These are phyloP conservation scores for Rhodocollybia butyracea DNA, from an alignment of 768 basidiomycete species.

Conservation along the genomic window DNA sequence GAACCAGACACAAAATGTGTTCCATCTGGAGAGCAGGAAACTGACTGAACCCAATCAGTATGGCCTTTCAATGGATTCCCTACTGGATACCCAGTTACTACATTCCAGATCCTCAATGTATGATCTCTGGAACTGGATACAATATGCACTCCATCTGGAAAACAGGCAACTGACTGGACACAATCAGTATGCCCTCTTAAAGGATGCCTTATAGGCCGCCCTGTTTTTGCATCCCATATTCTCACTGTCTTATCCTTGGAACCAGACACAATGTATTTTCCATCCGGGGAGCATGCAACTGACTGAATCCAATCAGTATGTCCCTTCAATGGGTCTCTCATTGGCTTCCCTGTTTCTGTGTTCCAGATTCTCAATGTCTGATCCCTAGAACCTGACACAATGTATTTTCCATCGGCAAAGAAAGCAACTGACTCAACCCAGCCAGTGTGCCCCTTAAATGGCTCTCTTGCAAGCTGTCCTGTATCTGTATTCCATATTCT, in stretches of 20 bases:
- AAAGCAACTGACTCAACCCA: too few species aligned
- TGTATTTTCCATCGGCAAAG: too few species aligned
- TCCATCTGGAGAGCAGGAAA: constrained; percentile 21
- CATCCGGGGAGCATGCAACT: too few species aligned
- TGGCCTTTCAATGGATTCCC: constrained; percentile 12
- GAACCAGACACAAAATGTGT: constrained; percentile 20
- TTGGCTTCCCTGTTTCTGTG: constrained; percentile 9
- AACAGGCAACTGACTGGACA: background rate
- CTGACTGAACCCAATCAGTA: constrained; percentile 14
- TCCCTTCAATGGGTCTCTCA: constrained; percentile 13
- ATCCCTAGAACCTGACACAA: too few species aligned
- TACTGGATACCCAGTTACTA: constrained; percentile 10
- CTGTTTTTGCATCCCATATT: constrained; percentile 38
- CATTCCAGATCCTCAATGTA: constrained; percentile 19
- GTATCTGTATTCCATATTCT: too few species aligned
- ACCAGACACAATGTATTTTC: constrained; percentile 46
- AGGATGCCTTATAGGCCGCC: background rate
- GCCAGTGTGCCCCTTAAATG: too few species aligned
- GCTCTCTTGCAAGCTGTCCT: too few species aligned
- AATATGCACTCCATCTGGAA: constrained; percentile 13
- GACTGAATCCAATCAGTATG: constrained; percentile 45
- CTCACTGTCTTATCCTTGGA: constrained; percentile 49
- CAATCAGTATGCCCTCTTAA: too few species aligned
- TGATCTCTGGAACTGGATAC: constrained; percentile 12
- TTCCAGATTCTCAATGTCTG: constrained; percentile 25